Evolutionary conservation across 2,329 filamentous ascomycete species (phyloP).

Genomic region (Hymenotorrendiella dingleyae): DNA sequence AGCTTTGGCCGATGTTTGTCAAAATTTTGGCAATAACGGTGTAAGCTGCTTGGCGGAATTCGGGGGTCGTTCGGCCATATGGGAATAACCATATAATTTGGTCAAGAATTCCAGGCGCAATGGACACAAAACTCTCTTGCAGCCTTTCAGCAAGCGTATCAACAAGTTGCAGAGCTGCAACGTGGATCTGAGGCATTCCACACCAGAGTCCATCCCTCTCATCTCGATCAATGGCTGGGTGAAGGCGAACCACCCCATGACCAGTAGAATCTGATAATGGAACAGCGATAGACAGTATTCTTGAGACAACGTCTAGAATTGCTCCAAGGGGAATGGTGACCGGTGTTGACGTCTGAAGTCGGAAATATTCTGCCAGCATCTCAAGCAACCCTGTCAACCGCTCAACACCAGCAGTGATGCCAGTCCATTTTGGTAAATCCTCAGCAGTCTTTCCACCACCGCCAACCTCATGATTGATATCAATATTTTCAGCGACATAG

Average conservation of each 20-base stretch:
- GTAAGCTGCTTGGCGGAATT: constrained; percentile 58
- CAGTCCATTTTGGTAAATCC: constrained; percentile 64
- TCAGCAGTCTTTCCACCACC: constrained; percentile 42
- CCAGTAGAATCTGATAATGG: constrained; percentile 25
- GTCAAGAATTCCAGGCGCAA: constrained; percentile 61
- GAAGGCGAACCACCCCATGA: constrained; percentile 46
- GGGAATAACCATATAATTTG: constrained; percentile 68
- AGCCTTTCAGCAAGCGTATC: constrained; percentile 52
- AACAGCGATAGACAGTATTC: constrained; percentile 61
- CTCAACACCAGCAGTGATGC: constrained; percentile 67
- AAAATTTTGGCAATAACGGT: constrained; percentile 52
- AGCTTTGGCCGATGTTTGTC: constrained; percentile 54
- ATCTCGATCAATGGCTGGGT: constrained; percentile 68
- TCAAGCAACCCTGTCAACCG: constrained; percentile 61
- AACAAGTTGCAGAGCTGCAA: constrained; percentile 61
- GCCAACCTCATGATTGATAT: constrained; percentile 40
- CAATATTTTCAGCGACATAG: constrained; percentile 38
- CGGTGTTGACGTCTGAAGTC: constrained; percentile 55
- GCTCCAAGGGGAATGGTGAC: constrained; percentile 63
- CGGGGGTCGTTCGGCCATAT: constrained; percentile 44
- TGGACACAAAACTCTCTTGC: constrained; percentile 48
- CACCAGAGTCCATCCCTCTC: constrained; percentile 77
- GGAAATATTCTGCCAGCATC: constrained; percentile 58
- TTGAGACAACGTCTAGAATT: constrained; percentile 62
- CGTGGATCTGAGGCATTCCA: constrained; percentile 67